phyloP scores from a whole-genome alignment of 148 eudicot species.

The Spergularia marina region DNA sequence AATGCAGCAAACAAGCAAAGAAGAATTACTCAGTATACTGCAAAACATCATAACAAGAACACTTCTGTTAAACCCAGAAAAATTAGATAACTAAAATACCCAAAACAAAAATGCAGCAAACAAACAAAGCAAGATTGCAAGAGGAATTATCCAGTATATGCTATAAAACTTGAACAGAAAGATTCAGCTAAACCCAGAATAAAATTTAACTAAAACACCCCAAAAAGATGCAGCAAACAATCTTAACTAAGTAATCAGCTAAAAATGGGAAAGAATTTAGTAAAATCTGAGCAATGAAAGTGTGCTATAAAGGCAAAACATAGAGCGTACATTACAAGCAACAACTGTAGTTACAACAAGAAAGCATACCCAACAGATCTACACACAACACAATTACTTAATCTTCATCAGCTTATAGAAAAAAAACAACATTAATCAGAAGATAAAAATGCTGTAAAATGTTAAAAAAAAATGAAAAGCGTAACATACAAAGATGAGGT shows the following conservation, averaged over 20 bases:
- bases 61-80: no score
- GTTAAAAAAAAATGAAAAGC: neutral
- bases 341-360: conserved; percentile 3
- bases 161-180: no score
- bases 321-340: neutral
- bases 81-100: neutral
- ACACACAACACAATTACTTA: conserved; percentile 1
- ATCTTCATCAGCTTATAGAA: neutral
- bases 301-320: neutral
- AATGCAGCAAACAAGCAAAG: neutral
- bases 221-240: neutral
- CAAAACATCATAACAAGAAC: no score
- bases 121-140: no score
- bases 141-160: no score
- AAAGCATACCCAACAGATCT: conserved; percentile 15
- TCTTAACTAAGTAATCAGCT: neutral
- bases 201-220: neutral
- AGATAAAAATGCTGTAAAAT: neutral
- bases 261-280: neutral
- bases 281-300: neutral
- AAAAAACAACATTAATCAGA: neutral
- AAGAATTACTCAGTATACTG: no score
- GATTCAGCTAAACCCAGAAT: no score
- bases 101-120: neutral
- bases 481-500: conserved; percentile 7